Percentiles rank a stretch among this genome's conserved stretches.
Evolutionary conservation across 2,329 filamentous ascomycete genomes (phyloP).

Genomic region (Cercospora berteroae): DNA sequence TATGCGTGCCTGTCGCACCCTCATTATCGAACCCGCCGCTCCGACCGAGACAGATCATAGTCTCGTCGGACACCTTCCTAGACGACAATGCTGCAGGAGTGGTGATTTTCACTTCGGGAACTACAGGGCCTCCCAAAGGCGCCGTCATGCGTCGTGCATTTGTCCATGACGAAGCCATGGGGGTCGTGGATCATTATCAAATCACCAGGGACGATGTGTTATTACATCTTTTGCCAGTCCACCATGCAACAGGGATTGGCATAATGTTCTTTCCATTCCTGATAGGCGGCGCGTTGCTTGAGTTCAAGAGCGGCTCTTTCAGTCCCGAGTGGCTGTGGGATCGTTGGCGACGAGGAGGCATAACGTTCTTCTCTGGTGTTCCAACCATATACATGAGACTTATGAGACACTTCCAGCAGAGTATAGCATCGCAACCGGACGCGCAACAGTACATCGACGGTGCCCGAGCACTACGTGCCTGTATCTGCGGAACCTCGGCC

Average conservation of each 20-base stretch:
- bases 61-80: constrained; percentile 43
- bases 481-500: constrained; percentile 50
- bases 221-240: constrained; percentile 52
- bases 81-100: constrained; percentile 44
- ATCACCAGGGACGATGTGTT: constrained; percentile 43
- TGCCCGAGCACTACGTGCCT: constrained; percentile 43
- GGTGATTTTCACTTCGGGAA: constrained; percentile 51
- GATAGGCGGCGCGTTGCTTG: constrained; percentile 47
- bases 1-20: constrained; percentile 40
- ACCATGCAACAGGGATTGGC: constrained; percentile 53
- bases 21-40: constrained; percentile 36
- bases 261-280: constrained; percentile 51
- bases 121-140: constrained; percentile 48
- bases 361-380: constrained; percentile 52
- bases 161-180: constrained; percentile 40
- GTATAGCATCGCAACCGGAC: constrained; percentile 34
- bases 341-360: constrained; percentile 45
- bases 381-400: constrained; percentile 53
- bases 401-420: constrained; percentile 46
- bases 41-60: constrained; percentile 37
- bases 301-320: constrained; percentile 49
- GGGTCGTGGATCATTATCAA: constrained; percentile 44
- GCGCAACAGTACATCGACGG: constrained; percentile 45
- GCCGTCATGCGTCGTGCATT: constrained; percentile 47
- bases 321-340: constrained; percentile 46